Conservation (phyloP, 371 early-diverging fungal species). For the Lichtheimia ornata region DNA sequence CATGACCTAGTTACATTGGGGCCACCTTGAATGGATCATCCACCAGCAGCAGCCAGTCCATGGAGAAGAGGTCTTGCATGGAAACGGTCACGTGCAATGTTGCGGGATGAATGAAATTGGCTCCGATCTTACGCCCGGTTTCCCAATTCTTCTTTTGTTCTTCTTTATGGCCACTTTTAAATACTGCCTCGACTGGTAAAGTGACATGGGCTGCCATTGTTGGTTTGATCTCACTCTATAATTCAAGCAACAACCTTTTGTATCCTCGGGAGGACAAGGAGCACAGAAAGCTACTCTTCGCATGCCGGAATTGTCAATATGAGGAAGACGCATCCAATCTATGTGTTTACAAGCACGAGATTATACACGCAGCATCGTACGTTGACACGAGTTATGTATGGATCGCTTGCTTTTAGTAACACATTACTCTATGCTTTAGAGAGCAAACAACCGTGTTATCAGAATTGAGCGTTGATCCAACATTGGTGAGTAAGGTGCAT, state of each 20-base stretch:
- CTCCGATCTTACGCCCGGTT: neutral
- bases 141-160: neutral
- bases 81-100: no score
- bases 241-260: slow-evolving; percentile 87
- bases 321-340: slow-evolving; percentile 82
- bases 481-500: slow-evolving; percentile 46
- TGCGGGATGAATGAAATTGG: neutral
- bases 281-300: slow-evolving; percentile 71
- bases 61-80: no score
- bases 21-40: no score
- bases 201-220: neutral
- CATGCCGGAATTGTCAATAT: slow-evolving; percentile 95
- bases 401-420: neutral
- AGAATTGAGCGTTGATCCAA: slow-evolving; percentile 84
- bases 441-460: slow-evolving; percentile 77
- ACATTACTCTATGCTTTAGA: slow-evolving; percentile 38
- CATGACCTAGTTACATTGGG: no score
- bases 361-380: slow-evolving; percentile 81
- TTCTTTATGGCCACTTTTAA: slow-evolving; percentile 66
- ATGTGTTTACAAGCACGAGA: slow-evolving; percentile 87
- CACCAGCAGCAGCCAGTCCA: no score
- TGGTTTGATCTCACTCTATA: neutral
- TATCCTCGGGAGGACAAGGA: slow-evolving; percentile 93
- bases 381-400: slow-evolving; percentile 7
- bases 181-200: slow-evolving; percentile 77